Evolutionary conservation across 2,329 filamentous ascomycete genomes (phyloP).

Genomic region (Neurospora sp.): DNA sequence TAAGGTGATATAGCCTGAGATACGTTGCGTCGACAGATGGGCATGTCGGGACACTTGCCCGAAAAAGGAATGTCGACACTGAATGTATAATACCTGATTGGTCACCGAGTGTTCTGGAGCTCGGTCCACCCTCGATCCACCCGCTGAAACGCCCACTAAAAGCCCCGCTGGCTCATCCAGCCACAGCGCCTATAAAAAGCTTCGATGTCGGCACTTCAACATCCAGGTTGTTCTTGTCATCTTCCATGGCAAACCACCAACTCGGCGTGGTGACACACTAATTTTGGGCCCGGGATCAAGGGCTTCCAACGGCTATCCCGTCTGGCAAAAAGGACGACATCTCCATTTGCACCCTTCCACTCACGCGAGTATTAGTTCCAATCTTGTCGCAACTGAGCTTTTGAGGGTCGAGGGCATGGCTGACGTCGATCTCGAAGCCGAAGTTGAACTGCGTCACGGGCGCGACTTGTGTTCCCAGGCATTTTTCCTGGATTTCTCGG

Average conservation of each 20-base stretch:
- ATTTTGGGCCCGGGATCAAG: neutral
- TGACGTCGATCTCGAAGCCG: neutral
- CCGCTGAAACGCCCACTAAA: neutral
- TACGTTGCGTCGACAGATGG: neutral
- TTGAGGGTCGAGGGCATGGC: neutral
- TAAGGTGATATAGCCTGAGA: too few species aligned
- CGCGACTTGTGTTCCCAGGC: neutral
- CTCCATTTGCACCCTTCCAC: neutral
- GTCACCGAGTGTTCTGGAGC: neutral
- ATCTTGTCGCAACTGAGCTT: neutral
- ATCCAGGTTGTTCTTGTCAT: neutral
- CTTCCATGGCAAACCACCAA: neutral
- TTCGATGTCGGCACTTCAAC: neutral
- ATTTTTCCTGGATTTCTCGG: neutral
- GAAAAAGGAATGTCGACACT: neutral
- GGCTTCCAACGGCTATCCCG: neutral
- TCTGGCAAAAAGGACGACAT: neutral
- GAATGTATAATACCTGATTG: neutral
- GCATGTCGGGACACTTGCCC: neutral
- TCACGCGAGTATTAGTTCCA: neutral
- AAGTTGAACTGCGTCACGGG: neutral
- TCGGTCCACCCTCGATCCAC: neutral
- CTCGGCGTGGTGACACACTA: neutral
- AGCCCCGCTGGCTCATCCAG: neutral
- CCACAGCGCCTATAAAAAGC: neutral